Base-by-base conservation (phyloP, 225 moss, liverwort and hornwort species). In the Marchantia paleacea region DNA sequence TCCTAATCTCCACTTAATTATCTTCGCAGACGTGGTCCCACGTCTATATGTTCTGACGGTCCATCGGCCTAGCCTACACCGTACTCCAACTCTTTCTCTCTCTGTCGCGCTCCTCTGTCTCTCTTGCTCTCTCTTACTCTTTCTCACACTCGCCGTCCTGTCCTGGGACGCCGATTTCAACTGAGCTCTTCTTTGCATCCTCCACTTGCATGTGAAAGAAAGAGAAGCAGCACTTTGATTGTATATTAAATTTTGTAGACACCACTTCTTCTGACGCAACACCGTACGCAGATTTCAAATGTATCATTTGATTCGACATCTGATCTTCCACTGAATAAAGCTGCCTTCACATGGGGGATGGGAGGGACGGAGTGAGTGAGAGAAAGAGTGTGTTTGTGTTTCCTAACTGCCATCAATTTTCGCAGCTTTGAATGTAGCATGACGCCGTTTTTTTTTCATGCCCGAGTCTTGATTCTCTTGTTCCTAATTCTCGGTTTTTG, bases 21-120 rank as follows among this genome's bases (percentile, higher is more conserved):
- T 62, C 62, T 62, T 19, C 62, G n/a, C 62, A 62, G 62, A 62
- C 62, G 62, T 62, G 62, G 62, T 62, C 62, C 62, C 62, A 62
- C 62, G 62, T 62, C 62, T 62, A 62, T 24, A 16, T 24, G 9
- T 62, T 62, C n/a, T 62, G 62, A 62, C 62, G 62, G 0, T 22
- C 62, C 62, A 22, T 62, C 62, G 62, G 4, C 62, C 22, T 62
- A 62, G n/a, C 62, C n/a, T 62, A 62, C 18, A 10, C 62, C 62
- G 62, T 62, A 62, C 62, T 16, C 62, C 62, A 62, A 62, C 62
- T 62, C 62, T 61, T 61, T 61, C 61, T 61, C 61, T 24, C 10
- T 24, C 62, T 22, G 9, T 62, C 62, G 8, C 62, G 22, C 5
- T 20, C 1, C 58, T 58, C 58, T 14, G 18, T 58, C 58, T 58